Evolutionary conservation across 257 asterid genomes (phyloP), one percentile per base, ranked within the genome.

Genomic region (Solanum corneliomulleri): DNA sequence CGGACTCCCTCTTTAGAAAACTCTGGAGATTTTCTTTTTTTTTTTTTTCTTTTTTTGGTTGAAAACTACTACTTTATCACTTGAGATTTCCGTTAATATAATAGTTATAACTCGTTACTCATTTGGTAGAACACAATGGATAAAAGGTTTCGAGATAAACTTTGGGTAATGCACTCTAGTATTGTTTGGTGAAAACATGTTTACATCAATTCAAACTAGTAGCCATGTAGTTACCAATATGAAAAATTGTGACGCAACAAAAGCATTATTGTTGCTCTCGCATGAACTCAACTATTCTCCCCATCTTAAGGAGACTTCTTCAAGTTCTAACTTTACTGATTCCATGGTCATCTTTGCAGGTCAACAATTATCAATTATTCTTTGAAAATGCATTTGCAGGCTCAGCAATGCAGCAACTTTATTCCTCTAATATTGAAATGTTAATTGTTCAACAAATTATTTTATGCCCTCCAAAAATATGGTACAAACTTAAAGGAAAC

Each of bases 321-420:
- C 31, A 27, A 27, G 27, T 27, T 27, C 27, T n/a, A 33, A 69
- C 37, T 37, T 71, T 35, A 20, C 20, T 76, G 85, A 81, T 86
- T 89, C 71, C 11, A 58, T 44, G 31, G 31, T 20, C 82, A 31
- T 86, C 84, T 27, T 83, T 92, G 92, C 93, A 93, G 98, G 90
- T 94, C 90, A 93, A 90, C 87, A 94, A 94, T 92, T 95, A 95
- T 86, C 31, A 29, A 29, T 29, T 29, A 29, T 29, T 95, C 96
- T 11, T 90, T 95, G 92, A 88, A 87, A 21, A 82, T 94, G 95
- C 95, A 92, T 85, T 62, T 95, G 90, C 94, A 93, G 89, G 95
- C 96, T 76, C 92, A 93, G 90, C 95, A 91, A 76, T 27, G 27
- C 27, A 27, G 27, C 27, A 27, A 27, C 27, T 27, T 27, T 27